Percentiles rank a stretch among this genome's conserved stretches.
Evolutionary conservation across 1,284 basidiomycete genomes (phyloP).

Genomic region (Pyrrhoderma noxium): DNA sequence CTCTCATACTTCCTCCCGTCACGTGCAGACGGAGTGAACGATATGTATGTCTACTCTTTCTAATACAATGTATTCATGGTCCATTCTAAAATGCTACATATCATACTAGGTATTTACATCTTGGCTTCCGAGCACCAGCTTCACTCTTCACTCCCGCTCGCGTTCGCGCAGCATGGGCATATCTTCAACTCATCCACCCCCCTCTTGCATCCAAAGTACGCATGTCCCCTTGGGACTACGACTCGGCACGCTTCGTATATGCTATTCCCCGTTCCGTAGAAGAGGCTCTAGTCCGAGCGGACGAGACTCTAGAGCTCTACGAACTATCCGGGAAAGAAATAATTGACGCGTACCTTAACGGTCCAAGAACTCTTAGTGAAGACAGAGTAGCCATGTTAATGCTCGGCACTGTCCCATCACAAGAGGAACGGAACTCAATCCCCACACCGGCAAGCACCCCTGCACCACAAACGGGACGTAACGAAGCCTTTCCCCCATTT

Average conservation of each 20-base stretch:
- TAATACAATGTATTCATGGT: background rate
- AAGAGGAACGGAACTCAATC: conserved; percentile 22
- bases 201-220: conserved; percentile 53
- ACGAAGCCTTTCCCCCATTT: conserved; percentile 4
- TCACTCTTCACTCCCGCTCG: conserved; percentile 37
- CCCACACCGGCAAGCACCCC: conserved; percentile 32
- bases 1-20: conserved; percentile 68
- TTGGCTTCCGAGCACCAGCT: conserved; percentile 49
- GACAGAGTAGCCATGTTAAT: conserved; percentile 65
- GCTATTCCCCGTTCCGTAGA: conserved; percentile 10
- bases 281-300: conserved; percentile 9
- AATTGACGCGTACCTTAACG: conserved; percentile 65
- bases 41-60: conserved; percentile 49
- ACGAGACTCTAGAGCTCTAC: conserved; percentile 4
- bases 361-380: conserved; percentile 63
- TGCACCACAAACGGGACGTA: conserved; percentile 3
- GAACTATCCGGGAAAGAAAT: conserved; percentile 32
- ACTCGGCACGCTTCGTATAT: conserved; percentile 60
- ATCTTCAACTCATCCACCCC: conserved; percentile 59
- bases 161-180: conserved; percentile 59
- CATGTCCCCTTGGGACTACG: conserved; percentile 45
- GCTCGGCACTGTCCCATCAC: conserved; percentile 35
- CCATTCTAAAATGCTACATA: background rate
- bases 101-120: conserved; percentile 59
- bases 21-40: conserved; percentile 69